Conservation (phyloP, 139 green algal genomes). For the Pleodorina starrii region DNA sequence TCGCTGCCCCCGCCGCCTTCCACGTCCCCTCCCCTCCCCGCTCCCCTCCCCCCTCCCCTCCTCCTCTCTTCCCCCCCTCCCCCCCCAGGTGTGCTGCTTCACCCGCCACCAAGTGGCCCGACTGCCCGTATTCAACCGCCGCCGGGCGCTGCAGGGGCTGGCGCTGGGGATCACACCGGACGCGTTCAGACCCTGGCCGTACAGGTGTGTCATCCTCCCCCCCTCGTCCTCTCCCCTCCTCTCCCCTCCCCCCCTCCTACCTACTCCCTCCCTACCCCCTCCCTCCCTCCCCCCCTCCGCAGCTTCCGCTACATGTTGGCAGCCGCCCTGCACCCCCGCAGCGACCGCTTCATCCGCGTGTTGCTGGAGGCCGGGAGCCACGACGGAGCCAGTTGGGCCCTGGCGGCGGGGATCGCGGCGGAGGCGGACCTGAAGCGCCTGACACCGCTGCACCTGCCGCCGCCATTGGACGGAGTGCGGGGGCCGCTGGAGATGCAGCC, state of each 20-base stretch:
- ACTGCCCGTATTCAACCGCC: slow-evolving; percentile 41
- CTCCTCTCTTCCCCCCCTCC: background rate
- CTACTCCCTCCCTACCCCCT: background rate
- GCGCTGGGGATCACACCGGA: slow-evolving; percentile 19
- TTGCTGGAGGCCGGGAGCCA: slow-evolving; percentile 20
- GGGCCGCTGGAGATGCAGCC: too few relatives aligned
- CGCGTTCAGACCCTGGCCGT: slow-evolving; percentile 30
- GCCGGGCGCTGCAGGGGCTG: background rate
- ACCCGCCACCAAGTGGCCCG: slow-evolving; percentile 57
- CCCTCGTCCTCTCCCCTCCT: background rate
- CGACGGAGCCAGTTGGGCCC: background rate
- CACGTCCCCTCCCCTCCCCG: too few relatives aligned
- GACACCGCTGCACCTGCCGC: too few relatives aligned
- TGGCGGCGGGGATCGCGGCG: background rate
- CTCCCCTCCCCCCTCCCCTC: too few relatives aligned
- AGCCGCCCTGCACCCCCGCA: slow-evolving; percentile 39
- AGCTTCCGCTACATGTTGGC: slow-evolving; percentile 26
- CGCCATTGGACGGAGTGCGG: too few relatives aligned
- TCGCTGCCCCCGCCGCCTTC: too few relatives aligned
- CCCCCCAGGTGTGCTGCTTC: slow-evolving; percentile 74
- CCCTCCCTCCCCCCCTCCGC: background rate
- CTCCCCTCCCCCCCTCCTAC: background rate
- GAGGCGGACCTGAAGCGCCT: too few relatives aligned
- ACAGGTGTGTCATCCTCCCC: background rate
- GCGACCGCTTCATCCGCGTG: slow-evolving; percentile 4